Percentiles rank a stretch among this genome's conserved stretches.
phyloP scores from a whole-genome alignment of 2,329 filamentous ascomycete species.

The Blumeria hordei region DNA sequence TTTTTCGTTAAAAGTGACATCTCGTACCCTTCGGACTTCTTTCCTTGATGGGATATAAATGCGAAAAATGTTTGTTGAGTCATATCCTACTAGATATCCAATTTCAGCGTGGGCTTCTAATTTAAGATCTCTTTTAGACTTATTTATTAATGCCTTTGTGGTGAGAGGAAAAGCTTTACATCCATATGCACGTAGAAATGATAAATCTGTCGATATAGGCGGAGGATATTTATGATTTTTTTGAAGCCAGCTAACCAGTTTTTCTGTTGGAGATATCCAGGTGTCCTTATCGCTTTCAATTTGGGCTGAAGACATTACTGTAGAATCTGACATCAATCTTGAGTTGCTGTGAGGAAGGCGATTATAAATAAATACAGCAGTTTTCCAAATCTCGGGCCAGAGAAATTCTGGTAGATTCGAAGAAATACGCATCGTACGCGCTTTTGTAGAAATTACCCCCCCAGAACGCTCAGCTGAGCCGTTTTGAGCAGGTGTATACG shows the following conservation, averaged over 20 bases:
- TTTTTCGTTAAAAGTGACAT: neutral
- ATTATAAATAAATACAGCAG: neutral
- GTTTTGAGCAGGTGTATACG: neutral
- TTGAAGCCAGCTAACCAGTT: neutral
- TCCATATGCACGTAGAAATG: neutral
- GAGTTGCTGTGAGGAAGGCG: neutral
- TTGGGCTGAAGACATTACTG: too few relatives aligned
- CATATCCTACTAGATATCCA: constrained; percentile 1
- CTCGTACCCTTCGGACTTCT: neutral
- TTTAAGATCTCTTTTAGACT: neutral
- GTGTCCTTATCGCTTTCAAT: neutral
- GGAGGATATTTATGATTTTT: neutral
- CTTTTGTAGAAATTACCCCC: neutral
- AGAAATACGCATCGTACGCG: neutral
- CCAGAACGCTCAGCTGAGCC: neutral
- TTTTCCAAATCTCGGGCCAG: neutral
- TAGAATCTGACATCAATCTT: neutral
- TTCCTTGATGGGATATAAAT: neutral
- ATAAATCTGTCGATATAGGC: neutral
- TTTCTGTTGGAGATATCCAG: neutral
- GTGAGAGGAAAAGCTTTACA: neutral
- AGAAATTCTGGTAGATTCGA: neutral
- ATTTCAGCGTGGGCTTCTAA: constrained; percentile 1
- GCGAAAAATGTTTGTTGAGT: neutral
- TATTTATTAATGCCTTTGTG: neutral